These are phyloP conservation scores for Bidens hawaiensis DNA, from an alignment of 140 eudicot genomes.

Conservation along the genomic window DNA sequence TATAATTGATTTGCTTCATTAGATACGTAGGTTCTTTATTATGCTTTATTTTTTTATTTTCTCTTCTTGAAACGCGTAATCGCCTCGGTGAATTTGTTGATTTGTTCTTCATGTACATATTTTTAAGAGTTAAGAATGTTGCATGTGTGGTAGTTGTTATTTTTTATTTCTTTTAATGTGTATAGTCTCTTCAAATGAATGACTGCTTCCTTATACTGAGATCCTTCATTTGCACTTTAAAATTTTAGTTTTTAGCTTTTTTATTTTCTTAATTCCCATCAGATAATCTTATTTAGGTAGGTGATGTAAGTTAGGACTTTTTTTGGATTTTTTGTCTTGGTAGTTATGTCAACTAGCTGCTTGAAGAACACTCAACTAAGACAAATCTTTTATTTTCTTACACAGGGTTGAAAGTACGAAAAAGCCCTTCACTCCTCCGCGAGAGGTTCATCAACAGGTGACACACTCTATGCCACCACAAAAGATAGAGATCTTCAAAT, in stretches of 20 bases:
- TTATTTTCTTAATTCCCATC: background rate
- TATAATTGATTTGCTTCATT: conserved; percentile 10
- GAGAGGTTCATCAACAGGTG: conserved; percentile 67
- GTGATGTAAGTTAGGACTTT: conserved; percentile 11
- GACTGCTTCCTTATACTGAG: background rate
- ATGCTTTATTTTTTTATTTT: conserved; percentile 1
- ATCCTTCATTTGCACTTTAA: background rate
- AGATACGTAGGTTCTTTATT: background rate
- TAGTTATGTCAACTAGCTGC: conserved; percentile 10
- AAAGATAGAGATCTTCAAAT: conserved; percentile 68
- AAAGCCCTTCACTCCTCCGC: conserved; percentile 59
- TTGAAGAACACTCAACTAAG: conserved; percentile 5
- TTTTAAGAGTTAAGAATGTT: background rate
- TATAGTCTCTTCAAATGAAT: background rate
- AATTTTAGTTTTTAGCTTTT: background rate
- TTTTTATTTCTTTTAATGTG: conserved; percentile 4
- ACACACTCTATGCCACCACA: conserved; percentile 84
- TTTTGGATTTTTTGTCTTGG: conserved; percentile 5
- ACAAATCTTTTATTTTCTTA: background rate
- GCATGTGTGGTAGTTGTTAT: conserved; percentile 3
- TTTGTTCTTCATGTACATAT: background rate
- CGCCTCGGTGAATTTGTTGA: too few relatives aligned
- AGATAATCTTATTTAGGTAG: background rate
- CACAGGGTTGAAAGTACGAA: conserved; percentile 48
- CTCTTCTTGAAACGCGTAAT: background rate